A percentile compares a stretch with the other conserved stretches of the same genome.
These are phyloP conservation scores for Cyberlindnera japonica DNA, from an alignment of 805 yeast genomes.

Conservation along the genomic window DNA sequence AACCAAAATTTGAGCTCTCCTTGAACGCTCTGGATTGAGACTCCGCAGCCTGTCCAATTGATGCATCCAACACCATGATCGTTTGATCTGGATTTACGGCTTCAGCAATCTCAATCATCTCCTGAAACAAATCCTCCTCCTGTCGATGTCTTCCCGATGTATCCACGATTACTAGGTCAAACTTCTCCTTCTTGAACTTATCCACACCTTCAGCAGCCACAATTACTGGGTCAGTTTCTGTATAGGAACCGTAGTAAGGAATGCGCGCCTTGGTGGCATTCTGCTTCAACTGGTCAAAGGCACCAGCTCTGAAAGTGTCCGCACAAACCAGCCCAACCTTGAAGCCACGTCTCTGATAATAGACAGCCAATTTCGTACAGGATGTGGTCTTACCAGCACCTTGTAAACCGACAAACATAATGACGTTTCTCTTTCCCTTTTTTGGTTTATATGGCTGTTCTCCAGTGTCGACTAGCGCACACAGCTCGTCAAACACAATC, in stretches of 20 bases:
- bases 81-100: constrained; percentile 94
- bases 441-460: constrained; percentile 71
- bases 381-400: constrained; percentile 99
- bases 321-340: constrained; percentile 98
- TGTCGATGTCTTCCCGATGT: constrained; percentile 98
- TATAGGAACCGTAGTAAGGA: constrained; percentile 92
- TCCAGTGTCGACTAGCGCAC: constrained; percentile 74
- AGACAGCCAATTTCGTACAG: constrained; percentile 94
- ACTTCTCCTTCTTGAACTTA: constrained; percentile 84
- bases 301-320: constrained; percentile 99
- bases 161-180: constrained; percentile 92
- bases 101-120: constrained; percentile 89
- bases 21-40: constrained; percentile 91
- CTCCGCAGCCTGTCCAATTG: constrained; percentile 98
- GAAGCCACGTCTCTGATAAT: constrained; percentile 88
- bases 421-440: constrained; percentile 72
- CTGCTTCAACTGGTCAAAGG: constrained; percentile 96
- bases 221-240: constrained; percentile 92
- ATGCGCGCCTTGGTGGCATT: constrained; percentile 93
- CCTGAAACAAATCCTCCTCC: constrained; percentile 85
- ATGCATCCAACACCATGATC: constrained; percentile 94
- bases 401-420: constrained; percentile 97
- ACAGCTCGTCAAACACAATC: constrained; percentile 90
- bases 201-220: constrained; percentile 91
- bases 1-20: constrained; percentile 89